Percentiles rank a stretch among this genome's conserved stretches.
Conservation (phyloP, 306 rosid genomes). For the Astragalus glycyphyllos region DNA sequence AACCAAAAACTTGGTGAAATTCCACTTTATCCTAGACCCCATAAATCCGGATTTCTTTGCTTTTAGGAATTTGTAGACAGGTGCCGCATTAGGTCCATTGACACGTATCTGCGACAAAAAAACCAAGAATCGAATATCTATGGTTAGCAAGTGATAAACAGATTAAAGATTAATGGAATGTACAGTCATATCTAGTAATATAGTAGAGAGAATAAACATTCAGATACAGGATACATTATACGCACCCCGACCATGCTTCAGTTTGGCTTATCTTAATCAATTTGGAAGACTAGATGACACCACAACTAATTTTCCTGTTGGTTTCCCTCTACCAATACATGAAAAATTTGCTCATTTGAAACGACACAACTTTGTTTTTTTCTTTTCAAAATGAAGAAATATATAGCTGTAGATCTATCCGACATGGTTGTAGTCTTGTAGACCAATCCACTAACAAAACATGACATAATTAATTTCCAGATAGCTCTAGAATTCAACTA, state of each 20-base stretch:
- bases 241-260: slow-evolving; percentile 4
- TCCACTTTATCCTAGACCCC: slow-evolving; percentile 85
- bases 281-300: too few relatives aligned
- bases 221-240: slow-evolving; percentile 14
- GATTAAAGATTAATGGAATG: slow-evolving; percentile 3
- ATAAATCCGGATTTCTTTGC: slow-evolving; percentile 60
- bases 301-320: too few relatives aligned
- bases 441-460: slow-evolving; percentile 19
- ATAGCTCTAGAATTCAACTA: slow-evolving; percentile 3
- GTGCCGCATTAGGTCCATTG: slow-evolving; percentile 70
- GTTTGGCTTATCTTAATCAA: slow-evolving; percentile 20
- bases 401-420: slow-evolving; percentile 18
- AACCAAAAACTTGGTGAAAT: slow-evolving; percentile 89
- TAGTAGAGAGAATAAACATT: not conserved
- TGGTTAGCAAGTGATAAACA: slow-evolving; percentile 33
- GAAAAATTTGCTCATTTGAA: too few relatives aligned
- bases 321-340: too few relatives aligned
- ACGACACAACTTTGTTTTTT: too few relatives aligned
- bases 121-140: not conserved
- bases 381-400: too few relatives aligned
- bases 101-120: slow-evolving; percentile 61
- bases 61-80: slow-evolving; percentile 80
- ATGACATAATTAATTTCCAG: not conserved
- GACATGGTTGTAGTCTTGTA: slow-evolving; percentile 25
- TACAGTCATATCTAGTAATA: not conserved